phyloP scores from a whole-genome alignment of 2,329 filamentous ascomycete species.

The Pseudonectria foliicola region DNA sequence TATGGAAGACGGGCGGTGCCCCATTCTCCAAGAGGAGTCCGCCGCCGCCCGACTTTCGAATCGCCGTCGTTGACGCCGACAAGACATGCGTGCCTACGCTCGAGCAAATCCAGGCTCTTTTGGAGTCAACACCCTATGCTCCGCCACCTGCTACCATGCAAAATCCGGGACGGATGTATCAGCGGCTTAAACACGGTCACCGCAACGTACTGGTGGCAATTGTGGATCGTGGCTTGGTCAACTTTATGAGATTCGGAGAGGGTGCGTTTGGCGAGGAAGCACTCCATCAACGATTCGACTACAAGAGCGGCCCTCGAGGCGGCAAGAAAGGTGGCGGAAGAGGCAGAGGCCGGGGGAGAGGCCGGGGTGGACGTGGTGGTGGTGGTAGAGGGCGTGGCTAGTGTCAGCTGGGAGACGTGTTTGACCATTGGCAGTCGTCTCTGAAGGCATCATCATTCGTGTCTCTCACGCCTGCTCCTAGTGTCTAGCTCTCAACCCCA shows the following conservation, averaged over 20 bases:
- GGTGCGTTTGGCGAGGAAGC: slow-evolving; percentile 70
- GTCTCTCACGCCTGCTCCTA: background rate
- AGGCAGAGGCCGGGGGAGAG: slow-evolving; percentile 27
- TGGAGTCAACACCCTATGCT: slow-evolving; percentile 67
- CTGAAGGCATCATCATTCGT: background rate
- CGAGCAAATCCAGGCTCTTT: slow-evolving; percentile 60
- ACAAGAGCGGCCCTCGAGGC: slow-evolving; percentile 30
- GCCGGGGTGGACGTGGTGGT: slow-evolving; percentile 15
- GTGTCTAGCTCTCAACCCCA: too few relatives aligned
- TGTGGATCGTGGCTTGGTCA: slow-evolving; percentile 83
- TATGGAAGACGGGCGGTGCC: slow-evolving; percentile 62
- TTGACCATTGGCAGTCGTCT: too few relatives aligned
- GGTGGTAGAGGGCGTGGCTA: slow-evolving; percentile 15
- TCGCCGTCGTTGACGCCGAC: slow-evolving; percentile 74
- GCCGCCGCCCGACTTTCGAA: slow-evolving; percentile 71
- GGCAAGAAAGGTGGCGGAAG: slow-evolving; percentile 37
- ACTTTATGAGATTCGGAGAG: slow-evolving; percentile 77
- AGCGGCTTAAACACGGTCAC: slow-evolving; percentile 75
- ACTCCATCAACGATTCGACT: slow-evolving; percentile 55
- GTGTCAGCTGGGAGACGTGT: slow-evolving; percentile 9
- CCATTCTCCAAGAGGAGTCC: slow-evolving; percentile 75
- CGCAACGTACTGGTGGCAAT: slow-evolving; percentile 80
- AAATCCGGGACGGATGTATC: slow-evolving; percentile 53
- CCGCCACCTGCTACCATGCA: slow-evolving; percentile 39
- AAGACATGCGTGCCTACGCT: slow-evolving; percentile 65